Evolutionary conservation across 305 asterid species (phyloP).

Genomic region (Nicotiana rustica): DNA sequence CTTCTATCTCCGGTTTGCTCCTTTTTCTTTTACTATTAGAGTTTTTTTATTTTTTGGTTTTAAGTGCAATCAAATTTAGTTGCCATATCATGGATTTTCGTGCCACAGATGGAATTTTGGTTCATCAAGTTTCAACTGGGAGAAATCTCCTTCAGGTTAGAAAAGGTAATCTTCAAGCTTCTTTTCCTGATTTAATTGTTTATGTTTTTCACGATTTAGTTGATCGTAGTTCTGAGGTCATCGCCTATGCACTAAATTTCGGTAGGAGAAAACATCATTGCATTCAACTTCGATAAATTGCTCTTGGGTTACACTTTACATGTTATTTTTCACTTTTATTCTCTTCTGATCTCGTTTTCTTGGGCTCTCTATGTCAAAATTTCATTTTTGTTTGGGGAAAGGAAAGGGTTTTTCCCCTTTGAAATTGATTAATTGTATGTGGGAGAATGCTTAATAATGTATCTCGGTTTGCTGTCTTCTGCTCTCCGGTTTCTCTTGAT

Average conservation of each 20-base stretch:
- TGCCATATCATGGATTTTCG: background rate
- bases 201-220: background rate
- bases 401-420: background rate
- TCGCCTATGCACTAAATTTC: background rate
- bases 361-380: background rate
- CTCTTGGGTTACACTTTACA: background rate
- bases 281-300: background rate
- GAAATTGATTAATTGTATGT: background rate
- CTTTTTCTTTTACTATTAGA: background rate
- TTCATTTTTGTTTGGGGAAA: background rate
- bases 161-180: constrained; percentile 45
- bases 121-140: constrained; percentile 36
- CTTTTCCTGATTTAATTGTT: background rate
- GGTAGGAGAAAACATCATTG: background rate
- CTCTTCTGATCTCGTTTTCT: background rate
- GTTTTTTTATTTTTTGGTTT: constrained; percentile 24
- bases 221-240: background rate
- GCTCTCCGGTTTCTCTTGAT: background rate
- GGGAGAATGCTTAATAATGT: background rate
- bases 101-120: constrained; percentile 45
- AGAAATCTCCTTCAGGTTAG: constrained; percentile 59
- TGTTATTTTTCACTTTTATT: background rate
- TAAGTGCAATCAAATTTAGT: constrained; percentile 28
- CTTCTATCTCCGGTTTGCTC: constrained; percentile 49
- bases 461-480: no score